Evolutionary conservation across 225 moss, liverwort and hornwort species (phyloP), one percentile per base, ranked within the genome.

Genomic region (Takakia lepidozioides): DNA sequence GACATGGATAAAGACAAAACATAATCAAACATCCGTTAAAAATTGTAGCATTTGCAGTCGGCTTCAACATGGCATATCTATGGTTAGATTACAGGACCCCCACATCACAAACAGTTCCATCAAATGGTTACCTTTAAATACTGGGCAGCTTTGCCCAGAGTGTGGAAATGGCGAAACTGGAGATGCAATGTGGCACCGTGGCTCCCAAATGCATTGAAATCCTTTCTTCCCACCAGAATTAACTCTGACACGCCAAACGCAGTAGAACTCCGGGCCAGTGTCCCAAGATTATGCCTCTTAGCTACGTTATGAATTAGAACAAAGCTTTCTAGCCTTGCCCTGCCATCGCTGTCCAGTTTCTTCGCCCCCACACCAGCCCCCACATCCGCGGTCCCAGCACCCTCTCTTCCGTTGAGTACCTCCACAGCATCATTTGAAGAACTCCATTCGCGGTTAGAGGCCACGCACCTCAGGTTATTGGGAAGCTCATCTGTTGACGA

Each of bases 201-300:
- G 63, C 98, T 91, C 38, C 98, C 98, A 46, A 98, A 98, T 23
- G 98, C 87, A 67, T 98, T 98, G 29, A 85, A 98, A 49, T 98
- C 98, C 63, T 98, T 98, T 18, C 91, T 81, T 17, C 98, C 98
- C 20, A 91, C 98, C 15, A 98, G 66, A 28, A 98, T 75, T 19
- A 98, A 58, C 71, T 98, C 98, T 3, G 81, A 74, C 14, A 98
- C 98, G 29, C 91, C 87, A 54, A 98, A 91, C 19, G 98, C 98
- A 14, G 91, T 87, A 47, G 91, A 91, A 62, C 91, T 91, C 46
- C 98, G 86, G 53, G 91, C 90, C 27, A 98, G 53, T n/a, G 87
- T 98, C 24, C 98, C 98, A 57, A 98, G 49, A 68, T 98, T 98
- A 65, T 98, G 98, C 48, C 98, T 67, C 71, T 98, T 98, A 3